Evolutionary conservation across 768 basidiomycete species (phyloP), one percentile per base, ranked within the genome.

Genomic region (Leccinum barrowsii): DNA sequence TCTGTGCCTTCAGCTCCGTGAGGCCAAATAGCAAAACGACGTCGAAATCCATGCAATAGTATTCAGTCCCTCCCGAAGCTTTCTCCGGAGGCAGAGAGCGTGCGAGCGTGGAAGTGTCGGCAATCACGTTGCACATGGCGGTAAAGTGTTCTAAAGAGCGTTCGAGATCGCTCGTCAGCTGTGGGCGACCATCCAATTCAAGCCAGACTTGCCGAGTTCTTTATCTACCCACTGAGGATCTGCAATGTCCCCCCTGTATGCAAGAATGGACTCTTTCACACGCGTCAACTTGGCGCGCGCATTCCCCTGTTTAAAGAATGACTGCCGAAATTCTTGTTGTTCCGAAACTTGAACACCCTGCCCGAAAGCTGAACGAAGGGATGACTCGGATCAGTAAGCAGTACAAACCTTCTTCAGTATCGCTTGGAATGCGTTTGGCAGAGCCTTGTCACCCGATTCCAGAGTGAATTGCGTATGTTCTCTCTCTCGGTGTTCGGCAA

Each of bases 1-100:
- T 72, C 35, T 80, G 75, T 0, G 79, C 81, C 58, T 78, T 76
- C 32, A 81, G 58, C 54, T 82, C 80, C 0, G 78, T 77, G 10
- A 74, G 55, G 1, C 80, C 80, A 50, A 79, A 76, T 10, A 72
- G 65, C 13, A 82, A 53, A 13, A 79, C 60, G 4, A 81, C 64
- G 4, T 75, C 68, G 50, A 68, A 75, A 0, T 64, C 30, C 26
- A 70, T 52, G 22, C 10, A 8, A 56, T 70, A 70, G 32, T 57
- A 67, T 6, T 44, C 26, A 24, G 13, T 26, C 30, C 57, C 55
- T 13, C 28, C 56, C 10, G 15, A 50, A 4, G 50, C 21, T 44
- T 6, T 26, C 52, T 15, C 35, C 0, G 47, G 44, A 8, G 1
- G 7, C 11, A 70, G 37, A 19, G 55, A 52, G 0, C 8, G 15